These are phyloP conservation scores for Plasmodium fragile DNA, from an alignment of 169 alveolate genomes.

Conservation along the genomic window DNA sequence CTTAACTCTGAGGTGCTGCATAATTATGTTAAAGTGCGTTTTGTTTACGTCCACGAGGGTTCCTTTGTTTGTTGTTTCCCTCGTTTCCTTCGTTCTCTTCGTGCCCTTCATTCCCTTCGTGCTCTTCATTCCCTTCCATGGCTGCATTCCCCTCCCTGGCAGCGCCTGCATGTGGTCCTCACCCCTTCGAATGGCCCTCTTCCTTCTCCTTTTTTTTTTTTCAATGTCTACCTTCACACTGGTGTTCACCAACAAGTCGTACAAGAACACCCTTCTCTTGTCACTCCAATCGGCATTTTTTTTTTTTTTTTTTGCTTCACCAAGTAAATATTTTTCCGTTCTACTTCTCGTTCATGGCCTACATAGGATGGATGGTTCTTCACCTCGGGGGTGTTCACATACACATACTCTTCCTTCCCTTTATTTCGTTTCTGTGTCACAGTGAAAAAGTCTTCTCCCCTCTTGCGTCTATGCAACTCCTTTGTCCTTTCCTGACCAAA, in stretches of 20 bases:
- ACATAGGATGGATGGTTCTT: not conserved
- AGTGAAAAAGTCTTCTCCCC: not conserved
- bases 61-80: not conserved
- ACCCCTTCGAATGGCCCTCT: not conserved
- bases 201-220: not conserved
- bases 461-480: not conserved
- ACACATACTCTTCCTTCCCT: not conserved
- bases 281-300: not conserved
- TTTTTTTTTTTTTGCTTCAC: constrained; percentile 12
- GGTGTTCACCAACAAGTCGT: not conserved
- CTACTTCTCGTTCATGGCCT: not conserved
- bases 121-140: not conserved
- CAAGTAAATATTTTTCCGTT: not conserved
- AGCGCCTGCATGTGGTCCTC: not conserved
- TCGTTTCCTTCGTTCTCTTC: not conserved
- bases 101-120: not conserved
- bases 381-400: not conserved
- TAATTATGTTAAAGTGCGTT: not conserved
- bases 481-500: not conserved
- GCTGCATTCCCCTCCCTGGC: not conserved
- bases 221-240: constrained; percentile 18
- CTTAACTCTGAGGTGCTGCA: not conserved
- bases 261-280: not conserved
- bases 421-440: not conserved
- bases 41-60: not conserved